phyloP scores from a whole-genome alignment of 2,329 filamentous ascomycete genomes.

The Aspergillus hortae region DNA sequence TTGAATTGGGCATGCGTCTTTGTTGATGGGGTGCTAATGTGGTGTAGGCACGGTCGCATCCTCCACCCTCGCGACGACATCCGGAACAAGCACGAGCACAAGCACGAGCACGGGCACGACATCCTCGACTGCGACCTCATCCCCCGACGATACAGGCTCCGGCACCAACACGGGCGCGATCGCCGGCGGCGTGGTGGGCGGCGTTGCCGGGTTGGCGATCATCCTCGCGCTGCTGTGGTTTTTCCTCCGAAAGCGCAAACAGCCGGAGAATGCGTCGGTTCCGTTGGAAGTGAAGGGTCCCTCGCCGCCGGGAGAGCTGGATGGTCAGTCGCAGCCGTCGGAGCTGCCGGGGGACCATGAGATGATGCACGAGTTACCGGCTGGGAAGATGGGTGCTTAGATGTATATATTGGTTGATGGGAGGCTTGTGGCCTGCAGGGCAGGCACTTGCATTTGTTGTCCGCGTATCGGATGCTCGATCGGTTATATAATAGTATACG shows the following conservation, averaged over 20 bases:
- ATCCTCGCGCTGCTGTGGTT: slow-evolving; percentile 14
- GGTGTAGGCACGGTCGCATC: background rate
- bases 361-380: background rate
- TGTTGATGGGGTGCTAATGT: background rate
- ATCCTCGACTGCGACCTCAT: background rate
- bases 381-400: background rate
- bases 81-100: background rate
- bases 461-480: too few species aligned
- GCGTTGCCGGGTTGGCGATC: slow-evolving; percentile 13
- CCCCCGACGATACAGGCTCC: background rate
- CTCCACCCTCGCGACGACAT: background rate
- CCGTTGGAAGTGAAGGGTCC: background rate
- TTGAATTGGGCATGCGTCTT: too few species aligned
- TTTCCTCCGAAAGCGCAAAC: slow-evolving; percentile 8
- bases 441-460: too few species aligned
- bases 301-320: background rate
- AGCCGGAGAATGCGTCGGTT: background rate
- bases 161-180: slow-evolving; percentile 5
- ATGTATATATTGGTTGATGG: background rate
- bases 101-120: background rate
- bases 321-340: background rate
- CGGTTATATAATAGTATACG: too few species aligned
- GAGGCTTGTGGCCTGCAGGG: background rate
- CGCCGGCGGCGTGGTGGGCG: slow-evolving; percentile 16
- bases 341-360: background rate